Conservation (phyloP, 305 asterid species). For the Fraxinus platypoda region DNA sequence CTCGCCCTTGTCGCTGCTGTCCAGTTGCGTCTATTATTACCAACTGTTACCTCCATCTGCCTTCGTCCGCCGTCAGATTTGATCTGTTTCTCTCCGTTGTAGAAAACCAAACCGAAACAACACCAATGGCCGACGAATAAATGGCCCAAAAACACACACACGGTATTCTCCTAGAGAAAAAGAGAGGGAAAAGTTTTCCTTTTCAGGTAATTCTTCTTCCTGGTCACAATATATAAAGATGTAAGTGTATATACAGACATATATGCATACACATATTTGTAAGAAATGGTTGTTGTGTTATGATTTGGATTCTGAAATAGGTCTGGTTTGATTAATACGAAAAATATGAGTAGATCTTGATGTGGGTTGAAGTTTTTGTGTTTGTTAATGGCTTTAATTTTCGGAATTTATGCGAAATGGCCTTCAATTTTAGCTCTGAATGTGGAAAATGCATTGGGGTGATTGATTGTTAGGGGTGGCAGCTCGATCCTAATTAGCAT, state of each 20-base stretch:
- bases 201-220: conserved; percentile 22
- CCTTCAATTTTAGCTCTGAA: neutral
- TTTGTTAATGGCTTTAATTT: neutral
- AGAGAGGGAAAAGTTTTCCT: neutral
- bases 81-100: too few relatives aligned
- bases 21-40: too few relatives aligned
- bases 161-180: neutral
- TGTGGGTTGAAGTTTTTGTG: neutral
- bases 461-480: too few relatives aligned
- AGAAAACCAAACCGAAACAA: neutral
- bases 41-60: too few relatives aligned
- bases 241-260: neutral
- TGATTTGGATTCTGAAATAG: neutral
- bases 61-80: too few relatives aligned
- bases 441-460: neutral
- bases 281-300: neutral
- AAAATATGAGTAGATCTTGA: conserved; percentile 25
- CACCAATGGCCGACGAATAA: conserved; percentile 5
- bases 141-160: neutral
- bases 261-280: neutral
- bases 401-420: neutral
- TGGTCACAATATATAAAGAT: too few relatives aligned
- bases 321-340: neutral
- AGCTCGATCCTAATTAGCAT: too few relatives aligned
- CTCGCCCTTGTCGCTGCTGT: too few relatives aligned